Evolutionary conservation across 108 stramenopile genomes (phyloP).

Genomic region (Nitzschia sp.): DNA sequence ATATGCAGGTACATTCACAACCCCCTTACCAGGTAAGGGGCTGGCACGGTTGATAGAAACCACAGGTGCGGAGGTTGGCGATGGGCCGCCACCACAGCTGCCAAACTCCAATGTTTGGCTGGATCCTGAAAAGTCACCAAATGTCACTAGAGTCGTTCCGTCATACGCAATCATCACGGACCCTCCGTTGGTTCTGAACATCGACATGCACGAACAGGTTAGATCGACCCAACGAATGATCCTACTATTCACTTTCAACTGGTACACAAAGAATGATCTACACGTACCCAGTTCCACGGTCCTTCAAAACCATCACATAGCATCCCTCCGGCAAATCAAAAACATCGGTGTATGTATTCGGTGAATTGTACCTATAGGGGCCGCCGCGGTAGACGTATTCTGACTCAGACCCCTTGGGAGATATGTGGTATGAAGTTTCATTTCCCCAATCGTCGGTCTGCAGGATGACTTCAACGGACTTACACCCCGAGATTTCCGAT

Average conservation of each 20-base stretch:
- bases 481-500: not conserved
- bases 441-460: not conserved
- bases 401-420: not conserved
- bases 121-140: not conserved
- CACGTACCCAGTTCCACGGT: slow-evolving; percentile 9
- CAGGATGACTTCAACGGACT: not conserved
- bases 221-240: not conserved
- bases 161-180: not conserved
- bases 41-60: no score
- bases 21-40: no score
- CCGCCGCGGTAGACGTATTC: not conserved
- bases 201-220: not conserved
- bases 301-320: not conserved
- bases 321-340: not conserved
- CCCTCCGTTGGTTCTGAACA: not conserved
- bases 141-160: not conserved
- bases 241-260: no score
- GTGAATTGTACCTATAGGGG: not conserved
- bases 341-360: not conserved
- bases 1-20: no score
- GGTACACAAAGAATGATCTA: not conserved
- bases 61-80: not conserved
- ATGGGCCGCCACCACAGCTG: slow-evolving; percentile 12
- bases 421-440: not conserved
- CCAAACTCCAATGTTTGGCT: not conserved